Conservation (phyloP, 129 eudicot genomes). For the Smallanthus sonchifolius region DNA sequence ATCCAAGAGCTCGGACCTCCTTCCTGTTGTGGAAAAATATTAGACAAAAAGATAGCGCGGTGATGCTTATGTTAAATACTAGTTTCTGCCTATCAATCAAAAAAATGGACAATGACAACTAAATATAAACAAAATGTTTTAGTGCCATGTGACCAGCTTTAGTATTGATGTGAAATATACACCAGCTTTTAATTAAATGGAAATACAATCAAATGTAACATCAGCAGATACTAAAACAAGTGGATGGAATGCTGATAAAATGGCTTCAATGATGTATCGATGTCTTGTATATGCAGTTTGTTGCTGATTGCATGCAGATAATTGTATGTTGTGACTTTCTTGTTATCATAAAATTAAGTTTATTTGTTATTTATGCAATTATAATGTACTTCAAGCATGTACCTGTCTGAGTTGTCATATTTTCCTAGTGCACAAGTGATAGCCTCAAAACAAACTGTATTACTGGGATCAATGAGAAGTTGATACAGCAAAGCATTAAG, state of each 20-base stretch:
- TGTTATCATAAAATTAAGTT: background rate
- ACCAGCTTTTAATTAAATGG: background rate
- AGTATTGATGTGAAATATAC: background rate
- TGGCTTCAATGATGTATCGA: background rate
- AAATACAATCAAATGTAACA: background rate
- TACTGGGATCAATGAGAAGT: slow-evolving; percentile 94
- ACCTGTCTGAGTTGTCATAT: slow-evolving; percentile 84
- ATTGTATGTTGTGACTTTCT: background rate
- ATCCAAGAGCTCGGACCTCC: slow-evolving; percentile 91
- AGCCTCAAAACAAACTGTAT: slow-evolving; percentile 97
- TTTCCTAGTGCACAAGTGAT: slow-evolving; percentile 84
- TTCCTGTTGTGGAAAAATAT: slow-evolving; percentile 37
- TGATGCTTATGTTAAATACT: background rate
- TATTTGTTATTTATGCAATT: background rate
- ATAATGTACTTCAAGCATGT: background rate
- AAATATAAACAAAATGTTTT: background rate
- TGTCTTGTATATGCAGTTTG: background rate
- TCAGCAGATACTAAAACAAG: background rate
- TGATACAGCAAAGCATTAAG: slow-evolving; percentile 86
- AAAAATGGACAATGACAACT: background rate
- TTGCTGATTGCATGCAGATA: background rate
- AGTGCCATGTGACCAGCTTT: background rate
- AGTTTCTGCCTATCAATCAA: slow-evolving; percentile 11
- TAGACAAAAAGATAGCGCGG: background rate
- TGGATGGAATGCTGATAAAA: background rate